phyloP scores from a whole-genome alignment of 768 basidiomycete genomes.

The Rhodosporidiobolus sp. region DNA sequence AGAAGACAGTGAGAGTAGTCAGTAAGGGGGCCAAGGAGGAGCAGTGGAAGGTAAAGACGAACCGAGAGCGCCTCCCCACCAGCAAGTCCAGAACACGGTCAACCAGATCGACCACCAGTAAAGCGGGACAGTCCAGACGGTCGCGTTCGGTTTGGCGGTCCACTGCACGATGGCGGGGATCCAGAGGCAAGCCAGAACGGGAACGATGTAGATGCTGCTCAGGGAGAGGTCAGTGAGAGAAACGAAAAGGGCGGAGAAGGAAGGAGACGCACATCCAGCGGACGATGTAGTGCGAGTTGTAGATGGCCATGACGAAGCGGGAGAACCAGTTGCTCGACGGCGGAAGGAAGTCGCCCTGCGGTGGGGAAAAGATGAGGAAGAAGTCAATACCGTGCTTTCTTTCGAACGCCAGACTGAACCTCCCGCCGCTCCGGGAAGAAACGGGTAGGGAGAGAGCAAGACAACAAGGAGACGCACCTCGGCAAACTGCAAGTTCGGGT shows the following conservation, averaged over 20 bases:
- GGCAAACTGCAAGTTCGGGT: slow-evolving; percentile 39
- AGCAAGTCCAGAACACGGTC: slow-evolving; percentile 73
- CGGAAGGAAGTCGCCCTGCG: slow-evolving; percentile 23
- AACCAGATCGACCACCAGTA: slow-evolving; percentile 61
- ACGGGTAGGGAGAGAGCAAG: background rate
- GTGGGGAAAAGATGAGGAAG: too few relatives aligned
- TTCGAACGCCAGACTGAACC: too few relatives aligned
- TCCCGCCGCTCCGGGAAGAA: too few relatives aligned
- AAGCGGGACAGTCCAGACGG: slow-evolving; percentile 53
- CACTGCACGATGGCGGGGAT: slow-evolving; percentile 70
- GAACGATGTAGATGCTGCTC: slow-evolving; percentile 60
- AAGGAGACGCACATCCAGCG: slow-evolving; percentile 47
- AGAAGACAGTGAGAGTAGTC: slow-evolving; percentile 57
- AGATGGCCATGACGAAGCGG: slow-evolving; percentile 21
- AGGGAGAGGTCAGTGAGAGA: slow-evolving; percentile 46
- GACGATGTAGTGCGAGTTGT: slow-evolving; percentile 44
- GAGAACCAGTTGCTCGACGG: slow-evolving; percentile 28
- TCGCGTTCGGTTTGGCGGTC: slow-evolving; percentile 56
- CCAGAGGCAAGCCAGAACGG: slow-evolving; percentile 63
- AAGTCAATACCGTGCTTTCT: too few relatives aligned
- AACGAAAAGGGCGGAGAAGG: slow-evolving; percentile 22
- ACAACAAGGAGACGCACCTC: slow-evolving; percentile 17
- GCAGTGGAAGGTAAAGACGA: slow-evolving; percentile 27
- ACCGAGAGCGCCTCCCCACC: slow-evolving; percentile 72
- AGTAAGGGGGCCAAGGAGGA: slow-evolving; percentile 6